These are phyloP conservation scores for Malassezia vespertilionis DNA, from an alignment of 1,284 basidiomycete genomes.

Conservation along the genomic window DNA sequence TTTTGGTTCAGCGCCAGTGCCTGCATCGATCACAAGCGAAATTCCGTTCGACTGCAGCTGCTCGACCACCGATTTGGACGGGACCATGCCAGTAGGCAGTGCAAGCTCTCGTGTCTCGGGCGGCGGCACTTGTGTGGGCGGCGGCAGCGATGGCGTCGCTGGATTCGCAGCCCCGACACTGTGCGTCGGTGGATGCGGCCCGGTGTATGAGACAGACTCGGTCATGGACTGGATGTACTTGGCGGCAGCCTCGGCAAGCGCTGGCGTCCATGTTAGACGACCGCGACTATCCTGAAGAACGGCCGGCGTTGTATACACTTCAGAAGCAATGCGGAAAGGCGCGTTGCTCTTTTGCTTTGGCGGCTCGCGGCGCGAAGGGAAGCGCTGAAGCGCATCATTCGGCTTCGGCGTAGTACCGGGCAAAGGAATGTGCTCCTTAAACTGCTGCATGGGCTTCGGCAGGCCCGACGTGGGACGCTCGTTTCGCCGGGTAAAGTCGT, in stretches of 20 bases:
- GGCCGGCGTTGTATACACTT: slow-evolving; percentile 18
- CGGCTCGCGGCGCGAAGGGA: not conserved
- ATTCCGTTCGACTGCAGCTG: slow-evolving; percentile 9
- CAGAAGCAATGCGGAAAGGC: slow-evolving; percentile 12
- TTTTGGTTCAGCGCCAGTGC: slow-evolving; percentile 15
- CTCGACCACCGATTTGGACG: slow-evolving; percentile 13
- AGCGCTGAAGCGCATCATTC: not conserved
- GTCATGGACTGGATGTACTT: slow-evolving; percentile 18
- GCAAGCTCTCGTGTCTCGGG: not conserved
- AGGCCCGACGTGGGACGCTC: not conserved
- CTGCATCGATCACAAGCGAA: slow-evolving; percentile 7
- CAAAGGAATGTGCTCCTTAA: not conserved
- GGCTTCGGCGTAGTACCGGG: not conserved
- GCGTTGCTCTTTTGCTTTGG: not conserved
- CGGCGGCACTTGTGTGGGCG: slow-evolving; percentile 1
- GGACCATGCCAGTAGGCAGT: slow-evolving; percentile 4
- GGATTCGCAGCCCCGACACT: not conserved
- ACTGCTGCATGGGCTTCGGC: not conserved
- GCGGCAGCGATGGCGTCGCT: not conserved
- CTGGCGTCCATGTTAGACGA: slow-evolving; percentile 19
- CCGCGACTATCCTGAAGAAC: slow-evolving; percentile 1
- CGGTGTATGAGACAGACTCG: slow-evolving; percentile 5
- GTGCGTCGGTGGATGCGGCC: not conserved
- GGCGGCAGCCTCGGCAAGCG: slow-evolving; percentile 16
- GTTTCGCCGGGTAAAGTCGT: slow-evolving; percentile 4